Evolutionary conservation across 768 basidiomycete genomes (phyloP).

Genomic region (Gyrodon lividus): DNA sequence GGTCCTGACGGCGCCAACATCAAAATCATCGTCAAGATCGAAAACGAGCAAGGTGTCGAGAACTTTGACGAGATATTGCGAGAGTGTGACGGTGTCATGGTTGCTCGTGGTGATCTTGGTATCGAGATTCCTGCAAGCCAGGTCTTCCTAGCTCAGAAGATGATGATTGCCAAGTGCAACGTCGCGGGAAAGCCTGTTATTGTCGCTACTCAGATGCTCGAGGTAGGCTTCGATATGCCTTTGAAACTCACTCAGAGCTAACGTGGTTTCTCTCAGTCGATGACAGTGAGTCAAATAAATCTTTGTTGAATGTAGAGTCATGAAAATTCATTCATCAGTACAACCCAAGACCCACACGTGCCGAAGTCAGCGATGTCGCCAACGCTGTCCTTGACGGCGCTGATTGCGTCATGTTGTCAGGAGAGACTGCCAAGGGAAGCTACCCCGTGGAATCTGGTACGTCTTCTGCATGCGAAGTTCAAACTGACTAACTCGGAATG

Average conservation of each 20-base stretch:
- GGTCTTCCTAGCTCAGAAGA: conserved; percentile 99
- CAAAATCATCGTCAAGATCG: conserved; percentile 99
- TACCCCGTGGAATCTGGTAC: conserved; percentile 94
- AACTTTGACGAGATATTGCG: conserved; percentile 99
- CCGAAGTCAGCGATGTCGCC: conserved; percentile 98
- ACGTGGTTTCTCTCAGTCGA: conserved; percentile 56
- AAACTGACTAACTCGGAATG: conserved; percentile 5
- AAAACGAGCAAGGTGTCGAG: conserved; percentile 97
- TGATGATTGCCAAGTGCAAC: conserved; percentile 99
- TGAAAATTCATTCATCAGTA: conserved; percentile 51
- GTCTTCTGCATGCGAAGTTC: conserved; percentile 20
- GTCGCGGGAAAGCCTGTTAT: conserved; percentile 97
- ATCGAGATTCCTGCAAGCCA: conserved; percentile 99
- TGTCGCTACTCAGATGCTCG: conserved; percentile 99
- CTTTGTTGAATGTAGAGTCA: not conserved
- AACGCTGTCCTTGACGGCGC: conserved; percentile 99
- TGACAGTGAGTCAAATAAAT: conserved; percentile 64
- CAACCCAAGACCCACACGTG: conserved; percentile 98
- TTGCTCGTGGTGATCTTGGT: conserved; percentile 97
- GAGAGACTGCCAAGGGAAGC: conserved; percentile 96
- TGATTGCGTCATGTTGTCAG: conserved; percentile 99
- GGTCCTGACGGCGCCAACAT: conserved; percentile 94
- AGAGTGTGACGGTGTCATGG: conserved; percentile 98
- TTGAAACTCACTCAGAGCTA: conserved; percentile 7
- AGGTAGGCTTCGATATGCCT: conserved; percentile 47